Evolutionary conservation across 2,329 filamentous ascomycete genomes (phyloP), one percentile per base, ranked within the genome.

Genomic region (Diaporthe vexans): DNA sequence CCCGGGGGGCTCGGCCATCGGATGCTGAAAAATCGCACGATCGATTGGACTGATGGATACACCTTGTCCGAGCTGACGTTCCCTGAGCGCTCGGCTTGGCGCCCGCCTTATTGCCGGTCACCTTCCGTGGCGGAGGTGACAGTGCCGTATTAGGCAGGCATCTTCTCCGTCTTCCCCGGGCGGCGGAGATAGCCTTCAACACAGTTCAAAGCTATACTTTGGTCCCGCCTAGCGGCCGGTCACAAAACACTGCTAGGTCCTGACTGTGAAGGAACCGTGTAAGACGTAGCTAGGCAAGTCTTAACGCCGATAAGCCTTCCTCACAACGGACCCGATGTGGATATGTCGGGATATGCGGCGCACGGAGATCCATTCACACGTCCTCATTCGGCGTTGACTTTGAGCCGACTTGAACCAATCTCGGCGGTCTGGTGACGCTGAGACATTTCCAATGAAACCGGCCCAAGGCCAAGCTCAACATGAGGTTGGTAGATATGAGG

Each of bases 21-120:
- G 2, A 4, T 68, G 46, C 33, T 52, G 17, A 37, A n/a, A 11
- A 24, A 35, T n/a, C 7, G 26, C 59, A 48, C 26, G 17, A 29
- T n/a, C 24, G 37, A 48, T 48, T 51, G 54, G 26, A 48, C 37
- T 71, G 35, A 8, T 48, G 24, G 52, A 43, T 71, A 24, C 37
- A 17, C 52, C 54, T 71, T 71, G 56, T 52, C 69, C 56, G 69
- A 51, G n/a, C 33, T 52, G 15, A 52, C 29, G 2, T 35, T 43
- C 21, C 17, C 24, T 43, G 21, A 8, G 29, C 5, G 46, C 15
- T 61, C 24, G 57, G 52, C 54, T 10, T 35, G 21, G 43, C 43
- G 29, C 29, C n/a, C 40, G 24, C 37, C 26, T 61, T 71, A 71
- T 61, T 40, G 29, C 69, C 69, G 69, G 26, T 46, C 29, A n/a